Conservation (phyloP, 345 rosid genomes). For the Rhodamnia argentea region DNA sequence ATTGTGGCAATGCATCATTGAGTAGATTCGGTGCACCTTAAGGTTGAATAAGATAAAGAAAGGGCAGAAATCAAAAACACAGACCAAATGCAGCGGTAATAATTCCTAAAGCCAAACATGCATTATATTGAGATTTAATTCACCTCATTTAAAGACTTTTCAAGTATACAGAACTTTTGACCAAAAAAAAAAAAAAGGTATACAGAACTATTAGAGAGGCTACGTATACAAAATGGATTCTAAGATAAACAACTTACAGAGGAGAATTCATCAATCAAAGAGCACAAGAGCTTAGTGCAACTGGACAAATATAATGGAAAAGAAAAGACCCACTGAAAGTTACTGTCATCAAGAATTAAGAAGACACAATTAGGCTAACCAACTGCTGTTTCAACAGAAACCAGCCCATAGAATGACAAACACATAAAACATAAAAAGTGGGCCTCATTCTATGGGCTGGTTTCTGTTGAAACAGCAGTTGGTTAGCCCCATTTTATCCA, state of each 20-base stretch:
- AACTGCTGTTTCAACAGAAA: background rate
- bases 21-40: constrained; percentile 60
- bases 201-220: background rate
- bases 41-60: background rate
- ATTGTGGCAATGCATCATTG: constrained; percentile 32
- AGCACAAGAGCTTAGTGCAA: background rate
- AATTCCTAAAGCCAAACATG: background rate
- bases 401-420: background rate
- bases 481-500: background rate
- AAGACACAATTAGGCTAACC: background rate
- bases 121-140: background rate
- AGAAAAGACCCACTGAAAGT: background rate
- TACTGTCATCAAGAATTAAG: background rate
- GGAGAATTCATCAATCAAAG: background rate
- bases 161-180: background rate
- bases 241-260: background rate
- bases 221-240: background rate
- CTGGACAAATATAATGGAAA: background rate
- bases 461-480: no score
- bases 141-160: background rate
- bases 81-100: background rate
- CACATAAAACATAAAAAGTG: background rate
- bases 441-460: no score
- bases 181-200: background rate
- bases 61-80: background rate